These are phyloP conservation scores for Dendrostoma leiphaemia DNA, from an alignment of 2,329 filamentous ascomycete species.

Conservation along the genomic window DNA sequence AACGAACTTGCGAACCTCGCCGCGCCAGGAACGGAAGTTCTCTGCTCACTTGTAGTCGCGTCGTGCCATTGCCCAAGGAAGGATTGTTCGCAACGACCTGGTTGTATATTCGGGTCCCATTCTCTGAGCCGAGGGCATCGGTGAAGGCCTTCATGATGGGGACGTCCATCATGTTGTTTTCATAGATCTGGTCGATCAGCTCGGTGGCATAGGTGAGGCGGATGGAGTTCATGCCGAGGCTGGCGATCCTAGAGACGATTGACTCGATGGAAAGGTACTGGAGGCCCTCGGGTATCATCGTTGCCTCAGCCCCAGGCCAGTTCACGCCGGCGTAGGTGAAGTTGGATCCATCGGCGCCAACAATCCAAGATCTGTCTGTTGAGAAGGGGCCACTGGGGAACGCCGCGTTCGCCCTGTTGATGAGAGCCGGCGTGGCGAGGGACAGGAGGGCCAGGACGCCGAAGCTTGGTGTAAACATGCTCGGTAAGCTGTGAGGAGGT, in stretches of 20 bases:
- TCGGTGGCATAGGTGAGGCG: constrained; percentile 63
- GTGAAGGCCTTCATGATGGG: constrained; percentile 43
- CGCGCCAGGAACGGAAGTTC: too few species aligned
- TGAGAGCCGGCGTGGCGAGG: too few species aligned
- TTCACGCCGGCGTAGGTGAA: constrained; percentile 56
- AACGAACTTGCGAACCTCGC: neutral
- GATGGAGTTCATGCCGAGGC: constrained; percentile 61
- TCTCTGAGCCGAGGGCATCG: constrained; percentile 46
- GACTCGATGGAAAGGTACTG: constrained; percentile 57
- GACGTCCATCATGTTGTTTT: constrained; percentile 45
- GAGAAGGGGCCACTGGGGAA: constrained; percentile 45
- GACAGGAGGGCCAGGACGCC: neutral
- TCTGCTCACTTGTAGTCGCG: constrained; percentile 44
- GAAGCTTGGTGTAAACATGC: neutral
- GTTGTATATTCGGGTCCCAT: constrained; percentile 49
- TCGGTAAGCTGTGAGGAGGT: neutral
- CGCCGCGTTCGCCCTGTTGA: neutral
- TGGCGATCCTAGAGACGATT: constrained; percentile 56
- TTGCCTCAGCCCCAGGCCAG: constrained; percentile 60
- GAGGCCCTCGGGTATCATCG: constrained; percentile 65
- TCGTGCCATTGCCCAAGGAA: constrained; percentile 51
- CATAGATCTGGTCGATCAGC: constrained; percentile 59
- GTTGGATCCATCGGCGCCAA: constrained; percentile 38
- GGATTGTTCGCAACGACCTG: constrained; percentile 58
- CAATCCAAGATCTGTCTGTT: constrained; percentile 40